Evolutionary conservation across 352 stramenopile genomes (phyloP).

Genomic region (Bremia lactucae): DNA sequence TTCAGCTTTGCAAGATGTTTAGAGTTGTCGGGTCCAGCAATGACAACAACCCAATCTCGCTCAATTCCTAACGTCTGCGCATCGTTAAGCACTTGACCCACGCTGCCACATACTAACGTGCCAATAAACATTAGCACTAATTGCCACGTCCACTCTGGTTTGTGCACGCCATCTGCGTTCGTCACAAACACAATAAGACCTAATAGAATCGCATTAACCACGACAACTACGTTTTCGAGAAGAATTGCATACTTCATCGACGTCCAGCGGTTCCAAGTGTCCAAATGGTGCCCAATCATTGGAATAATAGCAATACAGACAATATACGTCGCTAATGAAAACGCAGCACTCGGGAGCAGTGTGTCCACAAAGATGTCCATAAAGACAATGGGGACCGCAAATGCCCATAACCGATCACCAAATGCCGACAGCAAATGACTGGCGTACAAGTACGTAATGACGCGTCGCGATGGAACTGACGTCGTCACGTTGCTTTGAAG

Average conservation of each 20-base stretch:
- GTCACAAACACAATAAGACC: slow-evolving; percentile 49
- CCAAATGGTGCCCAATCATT: slow-evolving; percentile 46
- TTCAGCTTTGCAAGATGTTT: slow-evolving; percentile 51
- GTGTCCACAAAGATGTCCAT: slow-evolving; percentile 83
- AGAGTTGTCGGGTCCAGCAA: slow-evolving; percentile 39
- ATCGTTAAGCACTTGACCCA: slow-evolving; percentile 68
- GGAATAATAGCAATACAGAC: slow-evolving; percentile 64
- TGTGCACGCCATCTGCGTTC: slow-evolving; percentile 46
- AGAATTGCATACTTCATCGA: slow-evolving; percentile 63
- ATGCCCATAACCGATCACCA: slow-evolving; percentile 75
- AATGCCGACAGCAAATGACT: slow-evolving; percentile 68
- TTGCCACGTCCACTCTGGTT: slow-evolving; percentile 38
- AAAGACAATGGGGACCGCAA: slow-evolving; percentile 71
- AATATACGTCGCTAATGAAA: slow-evolving; percentile 65
- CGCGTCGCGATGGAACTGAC: slow-evolving; percentile 16
- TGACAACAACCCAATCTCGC: slow-evolving; percentile 83
- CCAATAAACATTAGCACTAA: slow-evolving; percentile 36
- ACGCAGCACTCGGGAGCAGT: slow-evolving; percentile 59
- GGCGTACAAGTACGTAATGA: slow-evolving; percentile 62
- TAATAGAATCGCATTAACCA: slow-evolving; percentile 53
- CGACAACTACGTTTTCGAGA: slow-evolving; percentile 70
- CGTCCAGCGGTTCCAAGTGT: slow-evolving; percentile 54
- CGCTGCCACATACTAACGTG: slow-evolving; percentile 50
- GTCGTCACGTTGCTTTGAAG: not conserved
- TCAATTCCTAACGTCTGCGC: slow-evolving; percentile 71